These are phyloP conservation scores for Rhizopus sp. DNA, from an alignment of 371 early-diverging fungal genomes.

Conservation along the genomic window DNA sequence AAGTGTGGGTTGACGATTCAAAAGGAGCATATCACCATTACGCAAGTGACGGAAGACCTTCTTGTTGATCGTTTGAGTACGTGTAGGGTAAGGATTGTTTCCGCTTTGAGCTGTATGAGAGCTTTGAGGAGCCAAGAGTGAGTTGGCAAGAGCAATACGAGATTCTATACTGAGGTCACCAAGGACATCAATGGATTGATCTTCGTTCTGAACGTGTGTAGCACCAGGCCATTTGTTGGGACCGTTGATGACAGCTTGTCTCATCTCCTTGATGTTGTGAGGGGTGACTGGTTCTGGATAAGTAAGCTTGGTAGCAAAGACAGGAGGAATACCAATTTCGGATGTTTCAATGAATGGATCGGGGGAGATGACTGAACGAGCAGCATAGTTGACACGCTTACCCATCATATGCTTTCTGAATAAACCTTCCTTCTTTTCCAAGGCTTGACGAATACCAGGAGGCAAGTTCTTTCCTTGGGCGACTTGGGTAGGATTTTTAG, in stretches of 20 bases:
- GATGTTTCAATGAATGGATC: slow-evolving; percentile 98
- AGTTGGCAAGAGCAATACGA: slow-evolving; percentile 95
- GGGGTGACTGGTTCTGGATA: slow-evolving; percentile 98
- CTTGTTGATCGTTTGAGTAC: slow-evolving; percentile 81
- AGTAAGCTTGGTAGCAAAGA: slow-evolving; percentile 97
- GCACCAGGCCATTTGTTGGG: slow-evolving; percentile 99
- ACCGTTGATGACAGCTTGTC: slow-evolving; percentile 96
- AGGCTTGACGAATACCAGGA: slow-evolving; percentile 93
- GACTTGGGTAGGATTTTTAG: slow-evolving; percentile 70
- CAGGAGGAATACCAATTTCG: slow-evolving; percentile 98
- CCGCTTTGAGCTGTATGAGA: slow-evolving; percentile 49
- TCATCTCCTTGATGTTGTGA: slow-evolving; percentile 91
- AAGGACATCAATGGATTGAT: slow-evolving; percentile 84
- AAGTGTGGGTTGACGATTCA: slow-evolving; percentile 99
- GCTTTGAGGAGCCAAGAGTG: slow-evolving; percentile 87
- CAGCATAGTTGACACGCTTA: slow-evolving; percentile 99
- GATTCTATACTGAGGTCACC: slow-evolving; percentile 80
- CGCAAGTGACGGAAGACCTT: slow-evolving; percentile 97
- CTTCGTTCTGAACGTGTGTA: slow-evolving; percentile 90
- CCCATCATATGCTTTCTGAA: slow-evolving; percentile 99
- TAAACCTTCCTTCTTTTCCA: slow-evolving; percentile 99
- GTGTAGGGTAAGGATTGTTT: slow-evolving; percentile 58
- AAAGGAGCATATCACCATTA: slow-evolving; percentile 96
- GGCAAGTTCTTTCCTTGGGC: slow-evolving; percentile 63
- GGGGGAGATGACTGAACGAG: slow-evolving; percentile 99